phyloP scores from a whole-genome alignment of 257 asterid species.

The Solanum verrucosum region DNA sequence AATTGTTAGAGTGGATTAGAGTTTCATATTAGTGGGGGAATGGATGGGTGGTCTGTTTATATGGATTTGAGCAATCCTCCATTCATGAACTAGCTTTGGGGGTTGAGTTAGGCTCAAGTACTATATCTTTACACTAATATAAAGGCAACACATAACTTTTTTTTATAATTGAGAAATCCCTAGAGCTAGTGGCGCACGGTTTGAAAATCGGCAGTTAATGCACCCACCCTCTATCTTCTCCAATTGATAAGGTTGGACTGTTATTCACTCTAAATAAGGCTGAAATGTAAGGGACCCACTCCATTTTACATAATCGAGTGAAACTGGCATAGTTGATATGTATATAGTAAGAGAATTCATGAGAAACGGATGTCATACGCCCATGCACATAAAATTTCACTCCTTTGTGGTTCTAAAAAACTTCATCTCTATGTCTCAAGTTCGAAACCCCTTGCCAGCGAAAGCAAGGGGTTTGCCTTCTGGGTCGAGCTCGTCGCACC shows the following conservation, averaged over 20 bases:
- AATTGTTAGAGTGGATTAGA: not conserved
- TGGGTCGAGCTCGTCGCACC: too few relatives aligned
- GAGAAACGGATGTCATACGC: not conserved
- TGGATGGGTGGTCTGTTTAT: not conserved
- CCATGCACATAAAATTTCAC: not conserved
- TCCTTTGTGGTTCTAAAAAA: not conserved
- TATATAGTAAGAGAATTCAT: not conserved
- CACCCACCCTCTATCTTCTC: not conserved
- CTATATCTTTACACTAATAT: not conserved
- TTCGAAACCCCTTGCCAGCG: too few relatives aligned
- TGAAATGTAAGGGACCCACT: not conserved
- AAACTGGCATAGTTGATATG: not conserved
- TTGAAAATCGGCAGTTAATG: not conserved
- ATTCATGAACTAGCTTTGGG: not conserved
- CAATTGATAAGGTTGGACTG: not conserved
- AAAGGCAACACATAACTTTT: not conserved
- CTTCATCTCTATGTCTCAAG: not conserved
- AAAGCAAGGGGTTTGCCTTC: too few relatives aligned
- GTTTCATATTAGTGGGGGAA: not conserved
- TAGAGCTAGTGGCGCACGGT: not conserved
- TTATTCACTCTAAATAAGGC: not conserved
- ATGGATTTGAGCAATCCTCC: not conserved
- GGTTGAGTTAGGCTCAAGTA: not conserved
- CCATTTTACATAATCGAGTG: not conserved
- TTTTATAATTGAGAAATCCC: not conserved